Conservation (phyloP, 1,139 yeast genomes). For the Tardiomyces digboiensis region DNA sequence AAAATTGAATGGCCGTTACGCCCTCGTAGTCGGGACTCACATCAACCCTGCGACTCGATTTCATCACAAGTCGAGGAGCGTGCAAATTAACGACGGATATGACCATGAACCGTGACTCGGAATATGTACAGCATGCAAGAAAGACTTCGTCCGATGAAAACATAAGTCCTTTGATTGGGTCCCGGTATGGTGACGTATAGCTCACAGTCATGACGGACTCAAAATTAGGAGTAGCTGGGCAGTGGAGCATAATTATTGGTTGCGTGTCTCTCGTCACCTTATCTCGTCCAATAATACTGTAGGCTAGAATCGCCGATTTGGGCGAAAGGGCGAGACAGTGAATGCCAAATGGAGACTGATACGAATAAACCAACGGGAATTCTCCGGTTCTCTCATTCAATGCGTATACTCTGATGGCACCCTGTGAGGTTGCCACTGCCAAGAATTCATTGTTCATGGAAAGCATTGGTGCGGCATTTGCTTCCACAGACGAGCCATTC, state of each 20-base stretch:
- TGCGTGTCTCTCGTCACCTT: constrained; percentile 63
- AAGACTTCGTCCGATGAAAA: constrained; percentile 66
- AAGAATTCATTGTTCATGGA: constrained; percentile 18
- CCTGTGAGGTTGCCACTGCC: constrained; percentile 66
- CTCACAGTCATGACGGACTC: constrained; percentile 9
- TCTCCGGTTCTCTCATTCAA: constrained; percentile 15
- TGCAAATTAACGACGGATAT: constrained; percentile 55
- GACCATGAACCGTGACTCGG: constrained; percentile 72
- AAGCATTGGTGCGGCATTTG: not conserved
- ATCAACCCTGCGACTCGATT: constrained; percentile 49
- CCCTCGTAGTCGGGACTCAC: constrained; percentile 75
- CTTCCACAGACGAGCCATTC: constrained; percentile 29
- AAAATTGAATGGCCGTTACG: constrained; percentile 71
- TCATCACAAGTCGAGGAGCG: constrained; percentile 65
- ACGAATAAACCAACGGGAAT: constrained; percentile 37
- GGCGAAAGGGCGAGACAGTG: constrained; percentile 68
- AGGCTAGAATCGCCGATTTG: constrained; percentile 55
- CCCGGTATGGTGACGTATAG: constrained; percentile 76
- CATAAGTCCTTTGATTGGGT: constrained; percentile 65
- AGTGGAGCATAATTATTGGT: constrained; percentile 66
- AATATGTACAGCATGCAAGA: constrained; percentile 71
- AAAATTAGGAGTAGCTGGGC: constrained; percentile 16
- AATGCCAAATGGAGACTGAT: constrained; percentile 65
- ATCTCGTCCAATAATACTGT: constrained; percentile 78
- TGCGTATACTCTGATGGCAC: constrained; percentile 50